Evolutionary conservation across 306 rosid species (phyloP), one percentile per base, ranked within the genome.

Genomic region (Quillaja saponaria): DNA sequence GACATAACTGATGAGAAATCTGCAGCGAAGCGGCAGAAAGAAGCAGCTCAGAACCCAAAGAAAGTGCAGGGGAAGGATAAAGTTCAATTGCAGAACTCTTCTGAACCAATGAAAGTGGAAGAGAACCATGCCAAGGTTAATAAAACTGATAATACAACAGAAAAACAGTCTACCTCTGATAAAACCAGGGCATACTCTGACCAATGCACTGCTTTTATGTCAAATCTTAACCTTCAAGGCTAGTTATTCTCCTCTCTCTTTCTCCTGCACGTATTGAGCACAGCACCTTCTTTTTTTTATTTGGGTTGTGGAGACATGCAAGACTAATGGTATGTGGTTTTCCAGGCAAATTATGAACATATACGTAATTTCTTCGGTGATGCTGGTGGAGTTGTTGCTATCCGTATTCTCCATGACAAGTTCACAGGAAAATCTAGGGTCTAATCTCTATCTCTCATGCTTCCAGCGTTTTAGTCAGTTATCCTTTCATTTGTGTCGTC

Each of bases 361-460:
- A 67, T 92, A 48, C 87, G 60, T 46, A 77, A 81, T 63, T 89
- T 92, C 81, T 92, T 92, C 62, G 48, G 81, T 46, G 95, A 92
- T 80, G 81, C 80, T 12, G 94, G 96, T 71, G 96, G 96, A 70
- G 81, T 92, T 59, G 85, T 74, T 65, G 95, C 81, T 69, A 61
- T 89, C 44, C 95, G 96, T 51, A 72, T 92, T 74, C 85, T 81
- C 40, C 85, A 56, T 39, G 96, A 92, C 81, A 92, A 81, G 71
- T 86, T 81, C 74, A 89, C 94, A 15, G 89, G 90, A 67, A 92
- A 92, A 67, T 89, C 96, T 60, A 83, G 96, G 96, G 97, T 34
- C 12, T 10, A 37, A 6, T 37, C 41, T 55, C 14, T 38, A 16
- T 68, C 66, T 71, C 75, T 57, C 58, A 62, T 68, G 67, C 13